A percentile compares a stretch with the other conserved stretches of the same genome.
phyloP scores from a whole-genome alignment of 352 stramenopile genomes.

The Pythium oligandrum region DNA sequence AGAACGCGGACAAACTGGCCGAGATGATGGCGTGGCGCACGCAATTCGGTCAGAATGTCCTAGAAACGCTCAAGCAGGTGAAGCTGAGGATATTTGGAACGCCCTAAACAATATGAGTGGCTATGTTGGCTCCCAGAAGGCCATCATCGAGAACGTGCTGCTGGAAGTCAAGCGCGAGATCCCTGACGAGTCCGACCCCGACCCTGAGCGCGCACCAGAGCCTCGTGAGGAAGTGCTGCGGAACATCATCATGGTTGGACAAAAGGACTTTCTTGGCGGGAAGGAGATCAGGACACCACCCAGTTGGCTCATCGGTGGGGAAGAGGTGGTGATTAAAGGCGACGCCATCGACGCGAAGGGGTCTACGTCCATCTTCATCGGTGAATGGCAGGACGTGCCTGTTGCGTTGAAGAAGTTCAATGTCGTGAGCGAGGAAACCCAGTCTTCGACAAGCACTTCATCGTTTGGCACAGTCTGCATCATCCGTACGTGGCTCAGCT shows the following conservation, averaged over 20 bases:
- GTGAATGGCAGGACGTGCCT: slow-evolving; percentile 17
- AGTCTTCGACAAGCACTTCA: slow-evolving; percentile 26
- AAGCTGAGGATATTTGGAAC: slow-evolving; percentile 11
- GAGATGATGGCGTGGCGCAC: slow-evolving; percentile 11
- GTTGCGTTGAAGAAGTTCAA: slow-evolving; percentile 24
- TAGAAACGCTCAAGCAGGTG: slow-evolving; percentile 2
- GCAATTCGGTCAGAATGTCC: slow-evolving; percentile 10
- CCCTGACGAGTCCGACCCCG: not conserved
- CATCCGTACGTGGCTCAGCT: slow-evolving; percentile 26
- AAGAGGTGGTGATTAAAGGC: not conserved
- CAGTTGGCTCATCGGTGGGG: not conserved
- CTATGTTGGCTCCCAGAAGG: not conserved
- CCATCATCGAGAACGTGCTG: slow-evolving; percentile 10
- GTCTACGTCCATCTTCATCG: slow-evolving; percentile 11
- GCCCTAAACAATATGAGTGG: slow-evolving; percentile 2
- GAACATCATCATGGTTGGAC: slow-evolving; percentile 7
- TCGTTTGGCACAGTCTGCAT: slow-evolving; percentile 15
- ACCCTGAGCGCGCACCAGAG: not conserved
- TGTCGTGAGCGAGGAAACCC: slow-evolving; percentile 15
- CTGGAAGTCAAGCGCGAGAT: slow-evolving; percentile 13
- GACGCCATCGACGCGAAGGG: slow-evolving; percentile 4
- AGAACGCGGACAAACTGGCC: slow-evolving; percentile 2
- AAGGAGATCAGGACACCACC: slow-evolving; percentile 1
- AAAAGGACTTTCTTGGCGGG: slow-evolving; percentile 7
- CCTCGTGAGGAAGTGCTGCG: slow-evolving; percentile 2